phyloP scores from a whole-genome alignment of 2,329 filamentous ascomycete species.

The Allantophomopsis cytisporea region DNA sequence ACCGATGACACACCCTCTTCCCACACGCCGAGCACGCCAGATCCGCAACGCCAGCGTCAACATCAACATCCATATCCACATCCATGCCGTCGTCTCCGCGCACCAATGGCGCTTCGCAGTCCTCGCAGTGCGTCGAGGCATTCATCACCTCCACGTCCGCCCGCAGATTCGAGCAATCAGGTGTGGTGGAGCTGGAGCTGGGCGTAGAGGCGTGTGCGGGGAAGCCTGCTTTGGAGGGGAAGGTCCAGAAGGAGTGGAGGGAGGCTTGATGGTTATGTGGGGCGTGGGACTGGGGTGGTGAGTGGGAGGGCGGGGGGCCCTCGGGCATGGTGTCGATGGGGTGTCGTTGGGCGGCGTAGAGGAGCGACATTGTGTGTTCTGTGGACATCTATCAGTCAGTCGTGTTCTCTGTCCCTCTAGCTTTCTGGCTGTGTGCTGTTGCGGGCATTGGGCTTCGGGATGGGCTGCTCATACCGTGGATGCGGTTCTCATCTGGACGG shows the following conservation, averaged over 20 bases:
- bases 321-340: conserved; percentile 8
- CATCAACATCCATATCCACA: conserved; percentile 17
- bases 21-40: conserved; percentile 33
- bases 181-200: conserved; percentile 4
- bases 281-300: conserved; percentile 6
- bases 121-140: conserved; percentile 31
- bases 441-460: conserved; percentile 1
- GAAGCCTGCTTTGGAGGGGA: conserved; percentile 22
- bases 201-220: conserved; percentile 12
- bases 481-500: conserved; percentile 38
- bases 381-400: not conserved
- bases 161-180: conserved; percentile 5
- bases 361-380: conserved; percentile 38
- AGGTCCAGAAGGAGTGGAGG: conserved; percentile 48
- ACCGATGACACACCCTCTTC: conserved; percentile 43
- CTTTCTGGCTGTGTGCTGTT: not conserved
- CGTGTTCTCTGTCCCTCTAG: too few species aligned
- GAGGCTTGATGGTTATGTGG: conserved; percentile 27
- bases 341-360: conserved; percentile 39
- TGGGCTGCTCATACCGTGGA: conserved; percentile 13
- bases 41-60: conserved; percentile 10
- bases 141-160: too few species aligned
- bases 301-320: conserved; percentile 6
- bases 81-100: conserved; percentile 22
- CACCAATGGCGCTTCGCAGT: conserved; percentile 29